Percentiles rank a stretch among this genome's conserved stretches.
These are phyloP conservation scores for Babesia sp. DNA, from an alignment of 169 alveolate species.

Conservation along the genomic window DNA sequence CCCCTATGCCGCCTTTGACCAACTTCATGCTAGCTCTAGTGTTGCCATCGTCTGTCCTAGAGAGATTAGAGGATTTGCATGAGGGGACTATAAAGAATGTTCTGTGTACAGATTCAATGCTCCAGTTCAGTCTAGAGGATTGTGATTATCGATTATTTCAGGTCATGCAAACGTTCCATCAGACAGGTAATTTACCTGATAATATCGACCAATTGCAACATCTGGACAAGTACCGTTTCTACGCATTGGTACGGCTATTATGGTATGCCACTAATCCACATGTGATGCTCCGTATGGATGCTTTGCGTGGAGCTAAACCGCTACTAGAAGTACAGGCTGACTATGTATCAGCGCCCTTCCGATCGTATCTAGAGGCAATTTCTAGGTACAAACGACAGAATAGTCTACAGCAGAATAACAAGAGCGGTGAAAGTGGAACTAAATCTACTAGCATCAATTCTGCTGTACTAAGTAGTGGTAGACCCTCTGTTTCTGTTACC, in stretches of 20 bases:
- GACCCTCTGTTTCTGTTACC: not conserved
- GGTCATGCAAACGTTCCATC: slow-evolving; percentile 11
- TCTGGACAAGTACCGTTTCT: slow-evolving; percentile 43
- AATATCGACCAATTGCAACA: slow-evolving; percentile 7
- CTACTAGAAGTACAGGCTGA: slow-evolving; percentile 20
- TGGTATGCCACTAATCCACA: slow-evolving; percentile 52
- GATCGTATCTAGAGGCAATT: not conserved
- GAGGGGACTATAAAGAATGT: slow-evolving; percentile 5
- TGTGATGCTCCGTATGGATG: slow-evolving; percentile 12
- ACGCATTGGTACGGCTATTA: slow-evolving; percentile 36
- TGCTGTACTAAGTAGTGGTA: not conserved
- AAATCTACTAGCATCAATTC: not conserved
- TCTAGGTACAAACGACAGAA: not conserved
- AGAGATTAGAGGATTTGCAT: slow-evolving; percentile 12
- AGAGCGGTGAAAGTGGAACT: not conserved
- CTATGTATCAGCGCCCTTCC: slow-evolving; percentile 25
- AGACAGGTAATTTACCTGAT: not conserved
- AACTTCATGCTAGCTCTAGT: not conserved
- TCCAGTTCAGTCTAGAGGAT: slow-evolving; percentile 23
- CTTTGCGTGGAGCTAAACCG: not conserved
- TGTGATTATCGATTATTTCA: slow-evolving; percentile 43
- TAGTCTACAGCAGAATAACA: not conserved
- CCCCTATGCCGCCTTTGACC: not conserved
- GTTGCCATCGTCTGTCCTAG: not conserved
- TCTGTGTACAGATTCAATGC: slow-evolving; percentile 2